Conservation (phyloP, 257 asterid species). For the Eustoma russellianum region DNA sequence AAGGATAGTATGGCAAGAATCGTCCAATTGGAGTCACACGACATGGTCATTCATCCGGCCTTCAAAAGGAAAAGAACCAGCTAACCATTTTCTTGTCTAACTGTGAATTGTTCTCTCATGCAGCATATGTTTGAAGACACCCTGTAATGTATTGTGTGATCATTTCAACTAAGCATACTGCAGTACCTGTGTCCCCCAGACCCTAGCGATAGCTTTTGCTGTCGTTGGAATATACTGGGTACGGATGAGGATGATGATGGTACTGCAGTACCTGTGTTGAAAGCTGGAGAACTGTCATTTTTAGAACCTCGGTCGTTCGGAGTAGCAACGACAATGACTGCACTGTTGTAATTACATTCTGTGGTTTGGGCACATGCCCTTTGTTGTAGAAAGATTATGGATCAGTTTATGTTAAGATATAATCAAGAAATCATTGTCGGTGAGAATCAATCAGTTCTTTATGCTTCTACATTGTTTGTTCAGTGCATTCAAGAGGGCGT, state of each 20-base stretch:
- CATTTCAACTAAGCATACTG: background rate
- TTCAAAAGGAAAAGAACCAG: constrained; percentile 48
- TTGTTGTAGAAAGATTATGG: too few species aligned
- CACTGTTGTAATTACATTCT: constrained; percentile 8
- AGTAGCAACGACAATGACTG: constrained; percentile 9
- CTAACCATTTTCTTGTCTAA: constrained; percentile 13
- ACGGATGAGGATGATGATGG: too few species aligned
- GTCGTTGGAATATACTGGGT: too few species aligned
- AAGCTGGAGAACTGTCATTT: background rate
- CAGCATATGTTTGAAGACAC: background rate
- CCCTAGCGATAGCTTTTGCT: too few species aligned
- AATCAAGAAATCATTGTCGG: too few species aligned
- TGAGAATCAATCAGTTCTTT: too few species aligned
- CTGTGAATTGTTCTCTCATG: constrained; percentile 2
- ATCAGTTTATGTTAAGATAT: too few species aligned
- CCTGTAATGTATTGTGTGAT: constrained; percentile 2
- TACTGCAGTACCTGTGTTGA: background rate
- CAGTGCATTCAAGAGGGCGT: too few species aligned
- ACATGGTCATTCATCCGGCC: constrained; percentile 42
- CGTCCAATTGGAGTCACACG: constrained; percentile 38
- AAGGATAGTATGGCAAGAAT: constrained; percentile 54
- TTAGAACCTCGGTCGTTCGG: background rate
- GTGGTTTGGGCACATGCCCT: too few species aligned
- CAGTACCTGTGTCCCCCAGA: background rate
- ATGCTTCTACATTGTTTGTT: too few species aligned